Conservation (phyloP, 1,139 yeast genomes). For the Yueomyces sp. region DNA sequence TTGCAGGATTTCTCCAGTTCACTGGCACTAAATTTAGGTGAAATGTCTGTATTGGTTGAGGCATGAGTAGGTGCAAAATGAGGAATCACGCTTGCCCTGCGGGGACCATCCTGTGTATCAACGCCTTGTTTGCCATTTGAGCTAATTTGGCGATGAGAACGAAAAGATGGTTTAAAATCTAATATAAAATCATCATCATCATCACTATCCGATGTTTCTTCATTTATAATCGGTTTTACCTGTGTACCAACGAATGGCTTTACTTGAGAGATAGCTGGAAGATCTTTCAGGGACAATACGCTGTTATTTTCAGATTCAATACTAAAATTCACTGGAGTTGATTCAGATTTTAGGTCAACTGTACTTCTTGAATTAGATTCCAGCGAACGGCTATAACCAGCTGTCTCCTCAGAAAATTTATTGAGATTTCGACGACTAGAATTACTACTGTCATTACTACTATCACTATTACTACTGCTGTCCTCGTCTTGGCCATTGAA, state of each 20-base stretch:
- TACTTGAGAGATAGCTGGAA: slow-evolving; percentile 6
- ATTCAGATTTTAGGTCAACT: slow-evolving; percentile 9
- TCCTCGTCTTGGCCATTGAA: slow-evolving; percentile 13
- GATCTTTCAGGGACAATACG: slow-evolving; percentile 13
- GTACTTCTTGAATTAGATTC: slow-evolving; percentile 5
- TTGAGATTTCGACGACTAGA: slow-evolving; percentile 1
- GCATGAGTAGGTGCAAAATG: too few relatives aligned
- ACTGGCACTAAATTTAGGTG: too few relatives aligned
- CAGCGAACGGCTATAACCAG: too few relatives aligned
- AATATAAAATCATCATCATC: too few relatives aligned
- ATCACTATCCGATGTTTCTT: not conserved
- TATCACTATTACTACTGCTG: slow-evolving; percentile 3
- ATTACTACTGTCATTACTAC: slow-evolving; percentile 5
- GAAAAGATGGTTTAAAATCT: too few relatives aligned
- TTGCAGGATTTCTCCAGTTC: too few relatives aligned
- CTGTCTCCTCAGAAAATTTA: too few relatives aligned
- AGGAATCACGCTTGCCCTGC: too few relatives aligned
- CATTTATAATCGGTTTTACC: slow-evolving; percentile 1
- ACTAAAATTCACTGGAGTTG: slow-evolving; percentile 19
- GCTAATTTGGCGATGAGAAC: too few relatives aligned
- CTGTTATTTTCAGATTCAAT: slow-evolving; percentile 19
- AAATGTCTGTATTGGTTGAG: too few relatives aligned
- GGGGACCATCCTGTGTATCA: too few relatives aligned
- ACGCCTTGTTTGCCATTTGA: too few relatives aligned
- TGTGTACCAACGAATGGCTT: slow-evolving; percentile 8